Percentiles rank a stretch among this genome's conserved stretches.
Evolutionary conservation across 345 rosid genomes (phyloP).

Genomic region (Punica granatum): DNA sequence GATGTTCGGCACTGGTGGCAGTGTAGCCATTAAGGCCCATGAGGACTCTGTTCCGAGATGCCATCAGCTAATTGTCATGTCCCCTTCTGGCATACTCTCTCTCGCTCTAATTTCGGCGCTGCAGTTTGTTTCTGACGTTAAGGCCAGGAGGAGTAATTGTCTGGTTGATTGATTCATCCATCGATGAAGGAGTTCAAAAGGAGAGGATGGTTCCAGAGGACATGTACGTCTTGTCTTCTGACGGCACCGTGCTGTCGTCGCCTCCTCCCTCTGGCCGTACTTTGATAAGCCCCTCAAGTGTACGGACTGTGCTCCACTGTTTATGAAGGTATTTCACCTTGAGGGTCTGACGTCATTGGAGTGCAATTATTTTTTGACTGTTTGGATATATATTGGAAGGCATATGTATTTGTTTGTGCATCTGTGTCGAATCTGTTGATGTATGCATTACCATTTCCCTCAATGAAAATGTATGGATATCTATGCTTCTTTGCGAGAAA

Average conservation of each 20-base stretch:
- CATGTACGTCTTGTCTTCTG: slow-evolving; percentile 72
- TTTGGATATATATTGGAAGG: background rate
- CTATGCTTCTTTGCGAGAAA: no score
- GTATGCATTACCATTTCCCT: no score
- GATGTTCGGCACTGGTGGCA: slow-evolving; percentile 94
- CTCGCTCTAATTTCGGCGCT: background rate
- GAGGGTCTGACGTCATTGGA: background rate
- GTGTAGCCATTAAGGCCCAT: slow-evolving; percentile 77
- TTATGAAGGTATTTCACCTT: slow-evolving; percentile 53
- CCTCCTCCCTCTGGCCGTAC: slow-evolving; percentile 83
- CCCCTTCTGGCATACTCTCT: slow-evolving; percentile 70
- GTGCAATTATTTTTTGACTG: background rate
- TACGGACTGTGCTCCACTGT: slow-evolving; percentile 84
- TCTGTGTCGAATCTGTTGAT: no score
- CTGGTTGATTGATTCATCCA: background rate
- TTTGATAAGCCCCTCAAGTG: slow-evolving; percentile 88
- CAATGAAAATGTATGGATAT: no score
- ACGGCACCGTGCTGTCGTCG: slow-evolving; percentile 48
- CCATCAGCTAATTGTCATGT: slow-evolving; percentile 79
- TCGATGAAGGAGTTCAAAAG: slow-evolving; percentile 78
- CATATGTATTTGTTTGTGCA: no score
- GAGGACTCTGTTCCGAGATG: slow-evolving; percentile 68
- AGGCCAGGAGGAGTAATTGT: background rate
- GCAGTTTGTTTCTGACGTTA: background rate
- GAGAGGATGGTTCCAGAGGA: slow-evolving; percentile 96